Percentiles rank a stretch among this genome's conserved stretches.
These are phyloP conservation scores for Eremomyces bilateralis DNA, from an alignment of 495 filamentous ascomycete genomes.

Conservation along the genomic window DNA sequence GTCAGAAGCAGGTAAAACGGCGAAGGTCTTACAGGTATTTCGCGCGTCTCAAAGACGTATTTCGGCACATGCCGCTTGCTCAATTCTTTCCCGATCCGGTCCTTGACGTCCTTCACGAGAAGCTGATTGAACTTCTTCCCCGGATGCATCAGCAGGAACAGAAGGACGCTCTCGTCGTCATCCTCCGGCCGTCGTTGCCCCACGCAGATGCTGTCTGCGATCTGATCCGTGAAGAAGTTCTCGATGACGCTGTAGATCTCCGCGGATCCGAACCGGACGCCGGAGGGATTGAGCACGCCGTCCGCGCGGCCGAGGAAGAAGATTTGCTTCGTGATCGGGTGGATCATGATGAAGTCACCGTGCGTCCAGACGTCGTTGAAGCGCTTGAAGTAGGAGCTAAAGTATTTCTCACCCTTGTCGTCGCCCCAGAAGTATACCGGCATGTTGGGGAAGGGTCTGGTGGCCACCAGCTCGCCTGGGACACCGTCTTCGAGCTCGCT, in stretches of 20 bases:
- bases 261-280: slow-evolving; percentile 69
- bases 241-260: slow-evolving; percentile 64
- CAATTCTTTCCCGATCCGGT: slow-evolving; percentile 36
- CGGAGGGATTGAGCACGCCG: slow-evolving; percentile 71
- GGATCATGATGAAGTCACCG: slow-evolving; percentile 52
- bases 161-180: slow-evolving; percentile 48
- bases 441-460: slow-evolving; percentile 47
- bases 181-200: slow-evolving; percentile 50
- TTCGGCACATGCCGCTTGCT: slow-evolving; percentile 56
- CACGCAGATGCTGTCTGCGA: slow-evolving; percentile 51
- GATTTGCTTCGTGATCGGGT: slow-evolving; percentile 42
- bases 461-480: slow-evolving; percentile 53
- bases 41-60: slow-evolving; percentile 57
- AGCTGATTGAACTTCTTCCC: slow-evolving; percentile 29
- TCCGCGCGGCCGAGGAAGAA: slow-evolving; percentile 66
- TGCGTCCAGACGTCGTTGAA: slow-evolving; percentile 62
- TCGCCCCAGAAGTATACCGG: slow-evolving; percentile 54
- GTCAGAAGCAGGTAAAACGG: not conserved
- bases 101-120: slow-evolving; percentile 39
- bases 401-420: slow-evolving; percentile 32
- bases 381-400: slow-evolving; percentile 47
- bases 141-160: slow-evolving; percentile 52
- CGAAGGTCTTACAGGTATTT: slow-evolving; percentile 45
- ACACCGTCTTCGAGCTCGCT: slow-evolving; percentile 32
- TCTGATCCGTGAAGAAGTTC: slow-evolving; percentile 32